Evolutionary conservation across 169 alveolate genomes (phyloP), one percentile per base, ranked within the genome.

Genomic region (Plasmodium gallinaceum): DNA sequence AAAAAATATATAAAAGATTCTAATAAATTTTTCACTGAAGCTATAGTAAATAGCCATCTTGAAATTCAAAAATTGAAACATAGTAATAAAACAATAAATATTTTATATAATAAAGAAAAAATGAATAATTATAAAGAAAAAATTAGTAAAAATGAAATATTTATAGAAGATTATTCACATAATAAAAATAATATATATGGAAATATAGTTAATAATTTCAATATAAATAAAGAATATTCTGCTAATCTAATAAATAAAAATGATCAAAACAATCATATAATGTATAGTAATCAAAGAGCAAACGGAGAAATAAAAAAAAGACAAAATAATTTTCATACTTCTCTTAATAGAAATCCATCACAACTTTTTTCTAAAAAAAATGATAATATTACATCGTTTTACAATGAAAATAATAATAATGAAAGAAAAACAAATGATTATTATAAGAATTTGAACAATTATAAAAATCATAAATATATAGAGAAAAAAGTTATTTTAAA

Each of bases 1-100:
- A 78, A 78, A 26, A 70, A 78, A 22, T 78, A 64, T 43, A 62
- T 78, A 78, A 78, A 65, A 24, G 65, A 78, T 54, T 78, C 78
- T 12, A 78, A 51, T 39, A 42, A 8, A 7, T 78, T 78, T 51
- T 78, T 78, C 43, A 58, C 64, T 20, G 71, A 78, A 14, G 46
- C 75, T 7, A 12, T 78, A 43, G 32, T 78, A 57, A 51, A 42
- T 37, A 64, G 51, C 24, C 57, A 78, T 37, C n/a, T 48, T 22
- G 89, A 78, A 69, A 78, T 78, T 39, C 58, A 64, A 51, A 78
- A 78, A 39, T 32, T 78, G 32, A 78, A 65, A 24, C 89, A 78
- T 26, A 78, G 89, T 9, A 64, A 46, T 46, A 78, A 78, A n/a
- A 78, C 76, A 5, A 58, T 78, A 7, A 62, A 78, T 26, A 78